Evolutionary conservation across 2,329 filamentous ascomycete genomes (phyloP).

Genomic region (Ophiognomonia clavigignenti-juglandacearum): DNA sequence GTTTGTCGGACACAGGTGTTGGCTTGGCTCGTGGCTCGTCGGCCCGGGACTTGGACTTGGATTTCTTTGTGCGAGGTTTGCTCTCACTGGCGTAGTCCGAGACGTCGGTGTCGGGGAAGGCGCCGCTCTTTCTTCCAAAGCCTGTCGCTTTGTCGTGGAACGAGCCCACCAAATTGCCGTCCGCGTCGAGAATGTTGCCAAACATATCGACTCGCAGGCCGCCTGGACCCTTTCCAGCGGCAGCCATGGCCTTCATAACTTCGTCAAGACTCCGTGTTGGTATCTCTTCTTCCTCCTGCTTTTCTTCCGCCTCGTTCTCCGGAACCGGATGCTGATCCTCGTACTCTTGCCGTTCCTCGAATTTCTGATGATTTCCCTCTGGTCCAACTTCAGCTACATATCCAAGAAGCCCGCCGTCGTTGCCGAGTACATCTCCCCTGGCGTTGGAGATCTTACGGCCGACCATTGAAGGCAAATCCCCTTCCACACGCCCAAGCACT

Average conservation of each 20-base stretch:
- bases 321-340: too few species aligned
- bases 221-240: constrained; percentile 21
- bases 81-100: constrained; percentile 18
- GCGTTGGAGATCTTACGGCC: constrained; percentile 40
- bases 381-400: constrained; percentile 39
- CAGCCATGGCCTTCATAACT: constrained; percentile 22
- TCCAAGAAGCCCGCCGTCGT: constrained; percentile 36
- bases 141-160: constrained; percentile 39
- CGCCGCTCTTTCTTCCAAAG: constrained; percentile 24
- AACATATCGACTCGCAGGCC: constrained; percentile 37
- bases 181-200: constrained; percentile 41
- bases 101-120: constrained; percentile 17
- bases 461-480: constrained; percentile 51
- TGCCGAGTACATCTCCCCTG: constrained; percentile 42
- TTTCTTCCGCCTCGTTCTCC: constrained; percentile 7
- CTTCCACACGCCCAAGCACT: constrained; percentile 47
- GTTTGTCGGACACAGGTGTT: constrained; percentile 13
- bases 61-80: constrained; percentile 14
- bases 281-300: constrained; percentile 18
- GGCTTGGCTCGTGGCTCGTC: constrained; percentile 16
- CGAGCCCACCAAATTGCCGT: constrained; percentile 40
- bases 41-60: background rate
- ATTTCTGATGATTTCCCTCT: constrained; percentile 16
- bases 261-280: constrained; percentile 28
- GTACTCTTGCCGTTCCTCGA: too few species aligned